Percentiles rank a stretch among this genome's conserved stretches.
These are phyloP conservation scores for Macrotyloma uniflorum DNA, from an alignment of 306 rosid species.

Conservation along the genomic window DNA sequence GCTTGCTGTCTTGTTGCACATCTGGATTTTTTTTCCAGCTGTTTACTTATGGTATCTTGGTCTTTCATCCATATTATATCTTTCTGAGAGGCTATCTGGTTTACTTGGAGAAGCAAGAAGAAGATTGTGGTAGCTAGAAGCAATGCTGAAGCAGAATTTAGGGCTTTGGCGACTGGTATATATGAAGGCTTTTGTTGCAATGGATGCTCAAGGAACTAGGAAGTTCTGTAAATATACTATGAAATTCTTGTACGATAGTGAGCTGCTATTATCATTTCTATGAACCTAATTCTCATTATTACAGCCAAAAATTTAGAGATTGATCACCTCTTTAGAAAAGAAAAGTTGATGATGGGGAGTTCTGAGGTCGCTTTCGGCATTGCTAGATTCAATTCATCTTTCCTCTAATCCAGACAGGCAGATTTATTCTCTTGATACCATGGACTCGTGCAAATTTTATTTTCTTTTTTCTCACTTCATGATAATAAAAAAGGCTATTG, in stretches of 20 bases:
- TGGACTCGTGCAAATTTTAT: not conserved
- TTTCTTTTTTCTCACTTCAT: not conserved
- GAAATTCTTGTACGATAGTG: not conserved
- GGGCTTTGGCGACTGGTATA: not conserved
- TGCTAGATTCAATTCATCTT: not conserved
- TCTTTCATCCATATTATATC: slow-evolving; percentile 12
- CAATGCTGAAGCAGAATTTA: not conserved
- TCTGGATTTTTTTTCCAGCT: not conserved
- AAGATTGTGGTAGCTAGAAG: not conserved
- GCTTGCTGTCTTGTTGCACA: not conserved
- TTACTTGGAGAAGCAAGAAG: not conserved
- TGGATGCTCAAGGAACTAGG: not conserved
- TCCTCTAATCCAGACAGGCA: not conserved
- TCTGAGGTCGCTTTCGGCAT: not conserved
- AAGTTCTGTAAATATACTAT: not conserved
- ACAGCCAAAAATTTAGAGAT: not conserved
- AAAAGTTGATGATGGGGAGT: not conserved
- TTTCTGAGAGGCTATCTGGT: not conserved
- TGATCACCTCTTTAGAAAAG: not conserved
- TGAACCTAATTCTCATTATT: not conserved
- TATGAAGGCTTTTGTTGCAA: not conserved
- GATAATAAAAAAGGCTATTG: too few relatives aligned
- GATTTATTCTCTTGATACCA: not conserved
- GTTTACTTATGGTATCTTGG: slow-evolving; percentile 1
- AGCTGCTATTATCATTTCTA: not conserved